Conservation (phyloP, 1,139 yeast genomes). For the Kodamaea arcana region DNA sequence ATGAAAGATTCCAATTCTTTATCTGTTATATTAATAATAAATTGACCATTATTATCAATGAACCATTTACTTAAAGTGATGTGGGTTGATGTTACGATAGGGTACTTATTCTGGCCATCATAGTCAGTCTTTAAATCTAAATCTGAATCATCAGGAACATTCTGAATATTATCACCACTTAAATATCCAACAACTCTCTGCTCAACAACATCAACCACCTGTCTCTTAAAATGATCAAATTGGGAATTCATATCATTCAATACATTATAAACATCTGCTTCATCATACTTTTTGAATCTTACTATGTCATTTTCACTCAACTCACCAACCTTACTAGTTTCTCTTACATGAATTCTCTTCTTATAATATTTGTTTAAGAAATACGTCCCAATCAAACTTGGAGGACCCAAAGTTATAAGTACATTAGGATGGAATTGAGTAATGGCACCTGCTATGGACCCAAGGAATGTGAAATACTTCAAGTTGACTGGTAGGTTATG, state of each 20-base stretch:
- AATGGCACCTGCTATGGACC: slow-evolving; percentile 25
- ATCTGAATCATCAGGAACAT: slow-evolving; percentile 1
- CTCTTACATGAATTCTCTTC: slow-evolving; percentile 14
- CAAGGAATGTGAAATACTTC: slow-evolving; percentile 29
- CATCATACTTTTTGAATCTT: slow-evolving; percentile 31
- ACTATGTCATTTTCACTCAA: slow-evolving; percentile 14
- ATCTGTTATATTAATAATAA: slow-evolving; percentile 16
- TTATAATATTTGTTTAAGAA: slow-evolving; percentile 18
- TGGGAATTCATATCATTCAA: slow-evolving; percentile 36
- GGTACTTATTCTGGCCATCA: background rate
- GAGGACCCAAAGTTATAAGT: slow-evolving; percentile 36
- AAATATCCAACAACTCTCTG: slow-evolving; percentile 17
- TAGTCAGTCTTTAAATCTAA: no score
- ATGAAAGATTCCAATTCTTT: slow-evolving; percentile 13
- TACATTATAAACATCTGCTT: slow-evolving; percentile 27
- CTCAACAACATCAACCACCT: slow-evolving; percentile 26
- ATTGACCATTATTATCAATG: slow-evolving; percentile 28
- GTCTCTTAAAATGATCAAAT: slow-evolving; percentile 32
- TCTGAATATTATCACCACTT: background rate
- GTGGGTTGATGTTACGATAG: no score
- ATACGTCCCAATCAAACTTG: slow-evolving; percentile 26
- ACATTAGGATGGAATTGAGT: slow-evolving; percentile 36
- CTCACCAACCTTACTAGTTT: slow-evolving; percentile 8
- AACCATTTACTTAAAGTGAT: slow-evolving; percentile 11
- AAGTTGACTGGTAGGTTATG: slow-evolving; percentile 24